Conservation (phyloP, 371 early-diverging fungal genomes). For the Actinomortierella ambigua region DNA sequence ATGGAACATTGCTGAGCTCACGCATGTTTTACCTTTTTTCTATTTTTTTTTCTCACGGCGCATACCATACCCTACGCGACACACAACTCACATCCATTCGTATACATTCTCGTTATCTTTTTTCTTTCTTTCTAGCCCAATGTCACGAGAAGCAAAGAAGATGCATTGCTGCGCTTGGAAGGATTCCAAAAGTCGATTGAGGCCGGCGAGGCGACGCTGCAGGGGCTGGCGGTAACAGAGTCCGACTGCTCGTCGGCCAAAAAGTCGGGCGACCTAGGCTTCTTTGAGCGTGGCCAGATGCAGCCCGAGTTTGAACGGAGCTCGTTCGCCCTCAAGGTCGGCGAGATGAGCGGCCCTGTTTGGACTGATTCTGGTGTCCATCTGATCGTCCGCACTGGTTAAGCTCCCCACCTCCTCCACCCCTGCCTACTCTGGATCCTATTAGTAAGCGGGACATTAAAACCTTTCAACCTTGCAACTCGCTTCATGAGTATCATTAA, state of each 20-base stretch:
- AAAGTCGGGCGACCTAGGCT: slow-evolving; percentile 88
- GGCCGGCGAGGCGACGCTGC: slow-evolving; percentile 61
- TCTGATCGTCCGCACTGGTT: slow-evolving; percentile 88
- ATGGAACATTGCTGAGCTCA: slow-evolving; percentile 4
- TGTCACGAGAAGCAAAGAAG: slow-evolving; percentile 87
- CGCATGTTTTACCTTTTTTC: slow-evolving; percentile 6
- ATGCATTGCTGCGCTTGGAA: slow-evolving; percentile 75
- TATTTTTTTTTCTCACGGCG: not conserved
- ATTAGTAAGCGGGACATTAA: too few species aligned
- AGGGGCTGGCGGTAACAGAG: slow-evolving; percentile 72
- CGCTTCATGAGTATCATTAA: too few species aligned
- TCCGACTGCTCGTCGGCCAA: slow-evolving; percentile 93
- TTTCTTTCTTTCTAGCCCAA: slow-evolving; percentile 51
- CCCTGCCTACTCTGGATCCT: too few species aligned
- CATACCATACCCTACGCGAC: not conserved
- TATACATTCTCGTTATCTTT: not conserved
- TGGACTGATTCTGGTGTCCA: slow-evolving; percentile 95
- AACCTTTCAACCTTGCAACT: too few species aligned
- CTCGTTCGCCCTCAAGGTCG: slow-evolving; percentile 85
- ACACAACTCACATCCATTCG: too few species aligned
- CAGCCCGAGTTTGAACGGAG: slow-evolving; percentile 90
- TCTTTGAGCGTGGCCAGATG: slow-evolving; percentile 85
- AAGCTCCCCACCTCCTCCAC: too few species aligned
- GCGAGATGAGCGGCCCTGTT: slow-evolving; percentile 83
- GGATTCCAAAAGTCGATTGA: slow-evolving; percentile 64